Evolutionary conservation across 768 basidiomycete genomes (phyloP).

Genomic region (Phylloporus rhodoxanthus): DNA sequence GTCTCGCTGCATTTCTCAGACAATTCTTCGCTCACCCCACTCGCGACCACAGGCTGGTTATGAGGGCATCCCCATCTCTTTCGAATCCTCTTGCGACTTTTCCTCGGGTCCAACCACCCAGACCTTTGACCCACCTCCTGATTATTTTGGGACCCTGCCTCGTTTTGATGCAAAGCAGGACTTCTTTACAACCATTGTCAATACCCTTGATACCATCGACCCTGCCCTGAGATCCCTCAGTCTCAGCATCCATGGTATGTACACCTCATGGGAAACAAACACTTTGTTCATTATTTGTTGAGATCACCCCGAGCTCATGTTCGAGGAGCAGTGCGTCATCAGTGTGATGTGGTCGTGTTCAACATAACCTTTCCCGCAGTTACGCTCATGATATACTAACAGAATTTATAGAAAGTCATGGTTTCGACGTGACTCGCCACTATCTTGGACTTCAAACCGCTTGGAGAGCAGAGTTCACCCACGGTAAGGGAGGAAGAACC

Average conservation of each 20-base stretch:
- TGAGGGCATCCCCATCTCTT: conserved; percentile 26
- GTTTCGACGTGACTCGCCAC: conserved; percentile 65
- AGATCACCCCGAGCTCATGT: conserved; percentile 65
- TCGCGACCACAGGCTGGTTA: conserved; percentile 6
- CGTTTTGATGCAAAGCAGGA: conserved; percentile 24
- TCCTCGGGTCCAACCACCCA: conserved; percentile 23
- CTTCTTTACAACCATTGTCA: conserved; percentile 50
- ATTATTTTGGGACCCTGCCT: conserved; percentile 31
- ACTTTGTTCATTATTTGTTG: conserved; percentile 11
- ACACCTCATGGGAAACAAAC: neutral
- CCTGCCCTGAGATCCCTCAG: conserved; percentile 57
- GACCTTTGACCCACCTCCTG: conserved; percentile 35
- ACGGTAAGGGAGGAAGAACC: conserved; percentile 54
- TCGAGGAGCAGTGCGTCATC: conserved; percentile 54
- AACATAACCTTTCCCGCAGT: conserved; percentile 33
- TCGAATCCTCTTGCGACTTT: conserved; percentile 42
- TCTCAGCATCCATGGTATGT: conserved; percentile 64
- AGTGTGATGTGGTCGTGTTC: neutral
- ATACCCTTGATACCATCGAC: conserved; percentile 45
- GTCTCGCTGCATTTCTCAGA: neutral
- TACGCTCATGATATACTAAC: conserved; percentile 68
- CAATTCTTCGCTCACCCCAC: conserved; percentile 1
- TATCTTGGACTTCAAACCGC: conserved; percentile 71
- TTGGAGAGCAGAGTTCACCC: conserved; percentile 67
- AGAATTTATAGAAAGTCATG: conserved; percentile 58